Base-by-base conservation (phyloP, 257 asterid species). In the Agastache rugosa region DNA sequence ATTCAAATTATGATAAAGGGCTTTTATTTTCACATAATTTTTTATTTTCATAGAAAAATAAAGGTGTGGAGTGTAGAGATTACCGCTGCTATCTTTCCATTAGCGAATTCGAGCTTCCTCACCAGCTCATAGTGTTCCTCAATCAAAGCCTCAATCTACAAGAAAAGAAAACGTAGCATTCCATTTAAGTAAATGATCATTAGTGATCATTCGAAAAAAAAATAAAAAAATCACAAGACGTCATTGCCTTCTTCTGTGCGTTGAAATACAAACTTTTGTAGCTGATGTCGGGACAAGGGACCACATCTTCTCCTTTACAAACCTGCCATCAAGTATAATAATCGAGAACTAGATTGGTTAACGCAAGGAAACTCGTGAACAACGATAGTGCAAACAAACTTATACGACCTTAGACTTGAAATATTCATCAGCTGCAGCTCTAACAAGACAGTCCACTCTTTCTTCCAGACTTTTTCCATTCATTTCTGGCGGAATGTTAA, bases 41-140 rank as follows among this genome's bases (percentile, higher is more conserved):
- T 29, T 29, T 29, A n/a, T n/a, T 4, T 1, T 29, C 34, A 29
- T 1, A 29, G 37, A 5, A 31, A 20, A 41, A 12, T 15, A 15
- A 20, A 35, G 61, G 22, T 39, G 22, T 29, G 1, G 15, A 31
- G 67, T 61, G 8, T 59, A 74, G 66, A 65, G 10, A 41, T 69
- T 85, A 82, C 89, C 39, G 78, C 89, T n/a, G 73, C 81, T 67
- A 80, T 54, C 79, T 85, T 71, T 68, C 89, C 89, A 55, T 15
- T 71, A 17, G 75, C 82, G 34, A 64, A 83, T 39, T 80, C 84
- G 78, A 85, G 75, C 69, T 78, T 69, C 74, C 54, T 74, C 37
- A 63, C 70, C 5, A 85, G 77, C 29, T 66, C 55, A 22, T 69
- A 69, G 69, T 82, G 73, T 11, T 73, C 73, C 67, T 73, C 81